Base-by-base conservation (phyloP, 176 grass and related monocot genomes). In the Oryza meyeriana region DNA sequence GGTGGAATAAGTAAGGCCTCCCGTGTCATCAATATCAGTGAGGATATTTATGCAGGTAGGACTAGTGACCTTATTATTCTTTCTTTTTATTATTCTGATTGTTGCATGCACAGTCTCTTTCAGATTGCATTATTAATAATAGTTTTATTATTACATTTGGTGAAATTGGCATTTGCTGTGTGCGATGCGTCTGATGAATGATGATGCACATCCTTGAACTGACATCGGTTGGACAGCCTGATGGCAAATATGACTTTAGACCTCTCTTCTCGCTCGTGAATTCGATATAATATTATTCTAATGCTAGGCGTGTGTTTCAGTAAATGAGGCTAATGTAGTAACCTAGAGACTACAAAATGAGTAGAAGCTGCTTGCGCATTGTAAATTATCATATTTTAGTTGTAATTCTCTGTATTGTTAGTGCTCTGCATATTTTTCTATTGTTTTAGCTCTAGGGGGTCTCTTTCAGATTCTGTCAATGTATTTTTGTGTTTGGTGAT, bases 1-100 rank as follows among this genome's bases (percentile, higher is more conserved):
- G 94, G 94, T 63, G 94, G 94, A 57, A 97, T 97, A 26, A 97
- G 94, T 79, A 97, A 97, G 78, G 94, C 94, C 61, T 97, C 94
- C 45, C 92, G 92, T 18, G 83, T 87, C 62, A 94, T 97, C 83
- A 97, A 97, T 80, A 97, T 97, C 61, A 97, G 92, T 31, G 94
- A 97, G 87, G 94, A 97, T 86, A 94, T 97, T 73, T 97, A 83
- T 87, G 94, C 94, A 87, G 94, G 94, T 97, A 82, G 74, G 72
- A 76, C 20, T 57, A 38, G 31, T 35, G 45, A 28, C 35, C 81
- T 79, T 71, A 77, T 79, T 71, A 74, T 70, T 71, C 66, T 83
- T 14, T 59, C 5, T 14, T 79, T 75, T 3, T 31, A 14, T 83
- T 79, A 65, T 88, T 40, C 22, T 80, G 10, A 47, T 69, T 72